A percentile compares a stretch with the other conserved stretches of the same genome.
These are phyloP conservation scores for Microascus cirrosus DNA, from an alignment of 2,329 filamentous ascomycete genomes.

Conservation along the genomic window DNA sequence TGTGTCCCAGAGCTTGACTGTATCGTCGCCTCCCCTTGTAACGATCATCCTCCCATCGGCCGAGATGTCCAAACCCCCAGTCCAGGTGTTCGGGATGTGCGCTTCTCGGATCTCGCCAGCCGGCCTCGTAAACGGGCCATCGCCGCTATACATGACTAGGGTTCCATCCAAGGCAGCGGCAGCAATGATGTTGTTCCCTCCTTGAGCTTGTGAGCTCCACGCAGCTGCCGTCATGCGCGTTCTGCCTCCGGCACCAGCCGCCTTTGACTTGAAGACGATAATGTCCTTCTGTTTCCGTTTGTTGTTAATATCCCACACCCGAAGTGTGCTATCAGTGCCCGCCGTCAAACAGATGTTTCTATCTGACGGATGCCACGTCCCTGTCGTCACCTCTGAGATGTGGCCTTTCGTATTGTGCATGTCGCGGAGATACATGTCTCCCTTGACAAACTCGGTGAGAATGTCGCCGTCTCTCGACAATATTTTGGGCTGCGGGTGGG, in stretches of 20 bases:
- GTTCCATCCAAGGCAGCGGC: conserved; percentile 81
- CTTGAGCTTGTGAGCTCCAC: conserved; percentile 69
- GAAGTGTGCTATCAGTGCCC: conserved; percentile 85
- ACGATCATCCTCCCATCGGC: conserved; percentile 83
- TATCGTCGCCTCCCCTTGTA: conserved; percentile 80
- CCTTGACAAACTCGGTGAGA: conserved; percentile 83
- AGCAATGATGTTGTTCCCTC: conserved; percentile 69
- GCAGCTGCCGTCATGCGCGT: conserved; percentile 88
- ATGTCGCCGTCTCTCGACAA: conserved; percentile 81
- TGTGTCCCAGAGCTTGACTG: conserved; percentile 94
- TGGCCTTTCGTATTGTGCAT: conserved; percentile 98
- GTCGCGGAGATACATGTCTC: conserved; percentile 95
- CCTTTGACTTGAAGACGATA: conserved; percentile 88
- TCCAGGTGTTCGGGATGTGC: conserved; percentile 78
- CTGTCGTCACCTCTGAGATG: conserved; percentile 80
- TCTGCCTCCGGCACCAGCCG: conserved; percentile 77
- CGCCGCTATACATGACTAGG: conserved; percentile 82
- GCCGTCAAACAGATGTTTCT: conserved; percentile 80
- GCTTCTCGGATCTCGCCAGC: conserved; percentile 75
- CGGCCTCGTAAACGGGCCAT: conserved; percentile 76
- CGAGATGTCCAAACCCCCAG: conserved; percentile 83
- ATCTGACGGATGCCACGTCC: conserved; percentile 83
- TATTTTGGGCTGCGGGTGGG: conserved; percentile 82
- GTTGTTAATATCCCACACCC: conserved; percentile 95
- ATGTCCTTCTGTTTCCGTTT: conserved; percentile 85